phyloP scores from a whole-genome alignment of 139 green algal species.

The Chlamydomonas incerta region DNA sequence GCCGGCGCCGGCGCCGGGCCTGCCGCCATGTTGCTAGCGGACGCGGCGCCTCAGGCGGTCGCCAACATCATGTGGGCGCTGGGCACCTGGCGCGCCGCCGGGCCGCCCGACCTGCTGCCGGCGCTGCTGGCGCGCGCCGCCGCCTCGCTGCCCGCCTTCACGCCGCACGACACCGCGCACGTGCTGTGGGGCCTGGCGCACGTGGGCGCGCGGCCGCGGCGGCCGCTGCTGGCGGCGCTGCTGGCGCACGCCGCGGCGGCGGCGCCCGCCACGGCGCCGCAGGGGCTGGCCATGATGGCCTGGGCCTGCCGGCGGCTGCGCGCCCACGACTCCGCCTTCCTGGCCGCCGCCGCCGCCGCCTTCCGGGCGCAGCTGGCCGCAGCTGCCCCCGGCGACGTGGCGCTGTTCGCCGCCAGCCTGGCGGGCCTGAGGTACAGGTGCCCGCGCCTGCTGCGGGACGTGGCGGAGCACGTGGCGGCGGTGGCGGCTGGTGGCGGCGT shows the following conservation, averaged over 20 bases:
- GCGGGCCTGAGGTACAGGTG: conserved; percentile 4
- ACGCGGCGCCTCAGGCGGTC: background rate
- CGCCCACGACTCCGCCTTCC: background rate
- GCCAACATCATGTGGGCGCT: conserved; percentile 35
- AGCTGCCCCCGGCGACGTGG: conserved; percentile 5
- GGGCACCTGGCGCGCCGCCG: background rate
- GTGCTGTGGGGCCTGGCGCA: conserved; percentile 40
- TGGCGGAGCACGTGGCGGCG: background rate
- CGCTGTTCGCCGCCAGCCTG: background rate
- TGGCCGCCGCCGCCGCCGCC: background rate
- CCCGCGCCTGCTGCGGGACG: background rate
- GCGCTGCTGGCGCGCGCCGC: background rate
- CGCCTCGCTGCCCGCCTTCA: conserved; percentile 13
- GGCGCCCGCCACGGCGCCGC: background rate
- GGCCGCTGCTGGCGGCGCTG: background rate
- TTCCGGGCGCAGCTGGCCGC: background rate
- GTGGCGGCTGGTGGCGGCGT: background rate
- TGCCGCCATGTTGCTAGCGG: background rate
- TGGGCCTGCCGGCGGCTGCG: conserved; percentile 24
- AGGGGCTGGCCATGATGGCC: conserved; percentile 13
- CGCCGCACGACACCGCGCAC: conserved; percentile 31
- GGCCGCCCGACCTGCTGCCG: conserved; percentile 1
- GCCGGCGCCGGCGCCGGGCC: background rate
- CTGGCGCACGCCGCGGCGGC: background rate
- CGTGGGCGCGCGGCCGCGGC: conserved; percentile 5